These are phyloP conservation scores for Plectranthus barbatus DNA, from an alignment of 257 asterid species.

Conservation along the genomic window DNA sequence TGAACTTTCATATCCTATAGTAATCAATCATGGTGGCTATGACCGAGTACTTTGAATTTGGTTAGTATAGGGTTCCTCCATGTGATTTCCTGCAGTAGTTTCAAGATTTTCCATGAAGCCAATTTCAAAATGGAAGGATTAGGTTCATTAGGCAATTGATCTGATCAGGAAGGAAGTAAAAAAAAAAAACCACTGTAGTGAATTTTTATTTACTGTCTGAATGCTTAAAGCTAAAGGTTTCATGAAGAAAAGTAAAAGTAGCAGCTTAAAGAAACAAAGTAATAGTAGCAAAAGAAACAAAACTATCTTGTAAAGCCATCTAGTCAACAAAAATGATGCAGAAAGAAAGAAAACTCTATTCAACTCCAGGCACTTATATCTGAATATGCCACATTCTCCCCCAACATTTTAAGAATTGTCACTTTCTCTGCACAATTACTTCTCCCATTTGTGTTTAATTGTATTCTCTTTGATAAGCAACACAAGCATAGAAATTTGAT, in stretches of 20 bases:
- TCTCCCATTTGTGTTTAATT: not conserved
- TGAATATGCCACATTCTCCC: not conserved
- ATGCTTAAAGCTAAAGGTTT: not conserved
- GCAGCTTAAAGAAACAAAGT: not conserved
- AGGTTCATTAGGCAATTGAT: not conserved
- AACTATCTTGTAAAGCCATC: not conserved
- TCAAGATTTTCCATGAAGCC: not conserved
- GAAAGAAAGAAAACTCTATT: not conserved
- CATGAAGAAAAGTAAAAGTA: not conserved
- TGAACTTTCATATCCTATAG: not conserved
- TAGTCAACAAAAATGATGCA: not conserved
- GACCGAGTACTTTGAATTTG: not conserved
- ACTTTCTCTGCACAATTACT: not conserved
- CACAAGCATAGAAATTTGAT: not conserved
- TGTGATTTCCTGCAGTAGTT: not conserved
- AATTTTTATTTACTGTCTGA: not conserved
- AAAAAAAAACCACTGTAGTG: not conserved
- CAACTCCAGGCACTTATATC: not conserved
- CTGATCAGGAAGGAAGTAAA: not conserved
- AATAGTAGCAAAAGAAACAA: not conserved
- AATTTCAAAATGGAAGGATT: slow-evolving; percentile 7
- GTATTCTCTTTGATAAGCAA: not conserved
- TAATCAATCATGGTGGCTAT: slow-evolving; percentile 4
- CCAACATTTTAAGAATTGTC: not conserved
- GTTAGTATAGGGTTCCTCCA: not conserved